phyloP scores from a whole-genome alignment of 805 yeast species.

The Dipodascopsis uninucleata region DNA sequence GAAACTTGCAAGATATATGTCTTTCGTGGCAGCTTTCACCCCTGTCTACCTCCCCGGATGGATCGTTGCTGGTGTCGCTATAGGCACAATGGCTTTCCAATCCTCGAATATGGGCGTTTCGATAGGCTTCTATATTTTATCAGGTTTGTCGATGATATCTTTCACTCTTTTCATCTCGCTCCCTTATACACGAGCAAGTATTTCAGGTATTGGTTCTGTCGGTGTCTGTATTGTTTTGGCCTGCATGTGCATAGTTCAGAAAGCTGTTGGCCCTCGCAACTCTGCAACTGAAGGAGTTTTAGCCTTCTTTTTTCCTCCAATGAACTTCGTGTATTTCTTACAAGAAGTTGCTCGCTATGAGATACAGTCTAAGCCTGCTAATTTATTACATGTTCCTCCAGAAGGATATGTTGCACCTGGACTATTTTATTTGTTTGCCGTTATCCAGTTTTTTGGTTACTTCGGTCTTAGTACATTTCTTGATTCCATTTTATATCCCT shows the following conservation, averaged over 20 bases:
- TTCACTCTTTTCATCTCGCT: constrained; percentile 34
- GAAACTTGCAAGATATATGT: constrained; percentile 28
- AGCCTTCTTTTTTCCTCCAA: constrained; percentile 37
- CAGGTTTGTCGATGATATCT: constrained; percentile 34
- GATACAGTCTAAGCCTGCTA: not conserved
- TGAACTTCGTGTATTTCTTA: constrained; percentile 35
- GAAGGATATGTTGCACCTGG: constrained; percentile 24
- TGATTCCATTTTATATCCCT: constrained; percentile 14
- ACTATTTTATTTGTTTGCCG: constrained; percentile 17
- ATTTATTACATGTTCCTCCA: constrained; percentile 17
- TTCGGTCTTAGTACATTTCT: constrained; percentile 2
- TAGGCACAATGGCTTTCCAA: constrained; percentile 27
- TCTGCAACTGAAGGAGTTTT: constrained; percentile 30
- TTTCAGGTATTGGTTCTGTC: constrained; percentile 36
- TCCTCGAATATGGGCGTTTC: constrained; percentile 31
- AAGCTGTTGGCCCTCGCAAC: constrained; percentile 22
- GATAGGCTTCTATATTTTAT: constrained; percentile 34
- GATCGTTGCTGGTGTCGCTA: constrained; percentile 33
- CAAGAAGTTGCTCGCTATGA: constrained; percentile 20
- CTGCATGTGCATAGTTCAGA: constrained; percentile 32
- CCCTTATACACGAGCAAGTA: constrained; percentile 33
- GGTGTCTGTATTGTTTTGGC: constrained; percentile 35
- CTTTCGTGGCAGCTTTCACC: constrained; percentile 33
- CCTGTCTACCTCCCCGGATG: constrained; percentile 35
- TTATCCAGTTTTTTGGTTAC: constrained; percentile 11